Base-by-base conservation (phyloP, 495 filamentous ascomycete species). In the Neurospora sp. region DNA sequence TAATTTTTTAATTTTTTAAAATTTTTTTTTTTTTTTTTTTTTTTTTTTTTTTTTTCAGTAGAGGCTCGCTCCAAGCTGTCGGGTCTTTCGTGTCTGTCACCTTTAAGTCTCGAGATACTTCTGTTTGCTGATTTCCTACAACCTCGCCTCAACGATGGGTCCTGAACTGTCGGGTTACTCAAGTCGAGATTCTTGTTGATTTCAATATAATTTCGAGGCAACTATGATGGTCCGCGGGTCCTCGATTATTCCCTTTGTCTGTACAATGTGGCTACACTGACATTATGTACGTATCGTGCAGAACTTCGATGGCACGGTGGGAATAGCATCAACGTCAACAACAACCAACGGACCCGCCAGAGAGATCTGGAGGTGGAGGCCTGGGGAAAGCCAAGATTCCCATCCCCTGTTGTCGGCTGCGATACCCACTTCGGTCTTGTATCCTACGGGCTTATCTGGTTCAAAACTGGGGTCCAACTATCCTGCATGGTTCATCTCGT, bases 361-460 rank as follows among this genome's bases (percentile, higher is more conserved):
- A 7, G 28, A 69, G 40, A 69, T 72, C 71, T 69, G 42, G 24
- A 59, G 21, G 17, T 69, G 42, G 42, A 66, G 42, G 19, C 5
- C 17, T 45, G 37, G 28, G 70, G 70, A 71, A 43, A 43, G 28
- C 36, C 37, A 45, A 39, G 70, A 71, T n/a, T 39, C 15, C 17
- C 39, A 34, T 9, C 54, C 54, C 54, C 28, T 66, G 54, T 19
- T 34, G 15, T 19, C 15, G 2, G 54, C 15, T 34, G 15, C 34
- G 31, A 34, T 59, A 69, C 40, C 74, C 77, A 73, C 42, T 71
- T 76, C 74, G 76, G 74, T 69, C 74, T 48, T 59, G 72, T 74
- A 73, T 75, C 77, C 76, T 74, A 79, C 69, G 78, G 77, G 77
- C 70, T 77, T 71, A 69, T 72, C 73, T 71, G 69, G 71, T 4